A percentile compares a stretch with the other conserved stretches of the same genome.
Evolutionary conservation across 148 eudicot species (phyloP).

Genomic region (Mesembryanthemum crystallinum): DNA sequence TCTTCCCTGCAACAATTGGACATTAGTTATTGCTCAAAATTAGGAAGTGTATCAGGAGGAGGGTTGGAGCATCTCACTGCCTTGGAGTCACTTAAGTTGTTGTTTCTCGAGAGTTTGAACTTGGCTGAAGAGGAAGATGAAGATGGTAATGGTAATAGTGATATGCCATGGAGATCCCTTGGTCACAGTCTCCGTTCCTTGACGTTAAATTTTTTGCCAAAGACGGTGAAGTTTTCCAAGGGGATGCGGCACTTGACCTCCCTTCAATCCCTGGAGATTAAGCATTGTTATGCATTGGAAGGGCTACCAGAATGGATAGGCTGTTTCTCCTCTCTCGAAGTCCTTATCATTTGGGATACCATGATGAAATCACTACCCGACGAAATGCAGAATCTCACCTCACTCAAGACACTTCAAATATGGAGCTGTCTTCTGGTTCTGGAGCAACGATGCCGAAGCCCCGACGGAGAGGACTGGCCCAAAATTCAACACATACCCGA

Average conservation of each 20-base stretch:
- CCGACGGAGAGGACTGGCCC: too few species aligned
- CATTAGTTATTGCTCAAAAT: background rate
- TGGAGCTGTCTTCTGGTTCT: too few species aligned
- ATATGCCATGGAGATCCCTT: background rate
- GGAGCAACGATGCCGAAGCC: too few species aligned
- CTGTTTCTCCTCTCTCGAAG: too few species aligned
- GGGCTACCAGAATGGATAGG: background rate
- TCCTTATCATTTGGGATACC: too few species aligned
- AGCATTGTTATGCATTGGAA: background rate
- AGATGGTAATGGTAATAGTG: background rate
- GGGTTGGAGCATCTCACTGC: too few species aligned
- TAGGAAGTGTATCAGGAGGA: background rate
- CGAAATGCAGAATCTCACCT: too few species aligned
- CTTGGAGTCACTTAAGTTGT: too few species aligned
- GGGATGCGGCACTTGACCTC: background rate
- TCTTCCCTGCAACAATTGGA: background rate
- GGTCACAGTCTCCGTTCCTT: background rate
- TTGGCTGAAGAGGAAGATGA: background rate
- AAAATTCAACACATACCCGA: too few species aligned
- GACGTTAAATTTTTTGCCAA: background rate
- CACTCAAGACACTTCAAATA: too few species aligned
- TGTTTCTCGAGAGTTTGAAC: background rate
- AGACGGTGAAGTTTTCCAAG: background rate
- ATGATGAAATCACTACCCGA: too few species aligned
- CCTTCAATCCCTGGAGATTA: background rate